These are phyloP conservation scores for Arxiozyma bovina DNA, from an alignment of 1,139 yeast genomes.

Conservation along the genomic window DNA sequence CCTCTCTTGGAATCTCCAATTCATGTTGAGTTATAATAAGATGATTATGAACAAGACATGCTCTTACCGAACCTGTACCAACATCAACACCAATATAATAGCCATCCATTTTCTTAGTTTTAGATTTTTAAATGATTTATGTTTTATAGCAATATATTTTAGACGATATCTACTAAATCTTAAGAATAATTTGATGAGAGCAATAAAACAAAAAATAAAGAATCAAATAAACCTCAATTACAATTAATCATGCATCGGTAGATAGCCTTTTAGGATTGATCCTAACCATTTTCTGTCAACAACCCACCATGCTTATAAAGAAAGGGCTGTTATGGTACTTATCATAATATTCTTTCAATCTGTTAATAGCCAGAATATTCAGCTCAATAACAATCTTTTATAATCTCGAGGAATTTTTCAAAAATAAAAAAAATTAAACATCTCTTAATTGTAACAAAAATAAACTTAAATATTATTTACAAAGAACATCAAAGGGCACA, in stretches of 20 bases:
- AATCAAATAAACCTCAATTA: background rate
- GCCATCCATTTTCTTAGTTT: slow-evolving; percentile 9
- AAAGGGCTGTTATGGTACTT: background rate
- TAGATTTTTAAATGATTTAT: too few relatives aligned
- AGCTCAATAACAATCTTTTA: background rate
- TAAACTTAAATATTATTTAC: too few relatives aligned
- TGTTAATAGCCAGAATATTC: background rate
- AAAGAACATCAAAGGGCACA: too few relatives aligned
- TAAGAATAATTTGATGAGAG: too few relatives aligned
- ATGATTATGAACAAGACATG: slow-evolving; percentile 81
- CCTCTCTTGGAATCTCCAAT: slow-evolving; percentile 67
- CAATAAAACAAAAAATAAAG: background rate
- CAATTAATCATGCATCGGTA: too few relatives aligned
- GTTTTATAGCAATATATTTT: background rate
- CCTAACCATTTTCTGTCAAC: too few relatives aligned
- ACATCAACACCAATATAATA: slow-evolving; percentile 91
- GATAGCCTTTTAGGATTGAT: too few relatives aligned
- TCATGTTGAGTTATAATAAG: slow-evolving; percentile 74
- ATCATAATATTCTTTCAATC: background rate
- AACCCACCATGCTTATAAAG: background rate
- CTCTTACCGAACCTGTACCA: slow-evolving; percentile 95
- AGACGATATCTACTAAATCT: background rate
- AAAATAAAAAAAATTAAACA: too few relatives aligned
- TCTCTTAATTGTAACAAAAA: too few relatives aligned
- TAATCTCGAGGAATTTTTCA: background rate